Evolutionary conservation across 2,329 filamentous ascomycete species (phyloP).

Genomic region (Exophiala oligosperma): DNA sequence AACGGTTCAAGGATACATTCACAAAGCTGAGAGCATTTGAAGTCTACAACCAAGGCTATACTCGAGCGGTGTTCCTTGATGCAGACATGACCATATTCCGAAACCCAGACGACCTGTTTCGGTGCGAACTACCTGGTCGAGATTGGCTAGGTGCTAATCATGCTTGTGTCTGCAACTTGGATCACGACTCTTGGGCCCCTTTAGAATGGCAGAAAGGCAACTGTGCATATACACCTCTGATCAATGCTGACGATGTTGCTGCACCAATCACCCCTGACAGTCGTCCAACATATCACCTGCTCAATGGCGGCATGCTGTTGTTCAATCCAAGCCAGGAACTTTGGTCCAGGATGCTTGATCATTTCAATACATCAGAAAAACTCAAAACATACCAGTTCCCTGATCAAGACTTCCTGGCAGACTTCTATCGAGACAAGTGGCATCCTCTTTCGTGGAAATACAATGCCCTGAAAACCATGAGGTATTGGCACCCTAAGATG

Average conservation of each 20-base stretch:
- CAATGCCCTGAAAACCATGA: slow-evolving; percentile 56
- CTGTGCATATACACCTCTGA: slow-evolving; percentile 49
- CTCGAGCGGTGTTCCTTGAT: slow-evolving; percentile 52
- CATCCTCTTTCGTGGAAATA: slow-evolving; percentile 48
- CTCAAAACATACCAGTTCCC: slow-evolving; percentile 52
- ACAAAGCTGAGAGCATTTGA: slow-evolving; percentile 58
- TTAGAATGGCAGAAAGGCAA: slow-evolving; percentile 49
- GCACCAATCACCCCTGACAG: slow-evolving; percentile 14
- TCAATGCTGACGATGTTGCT: slow-evolving; percentile 36
- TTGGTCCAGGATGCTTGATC: slow-evolving; percentile 41
- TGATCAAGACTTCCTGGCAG: slow-evolving; percentile 55
- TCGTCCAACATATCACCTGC: slow-evolving; percentile 44
- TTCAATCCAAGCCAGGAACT: slow-evolving; percentile 46
- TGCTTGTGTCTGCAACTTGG: slow-evolving; percentile 55
- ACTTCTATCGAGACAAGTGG: slow-evolving; percentile 50
- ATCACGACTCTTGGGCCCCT: slow-evolving; percentile 52
- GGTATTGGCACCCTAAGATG: slow-evolving; percentile 53
- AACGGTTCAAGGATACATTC: slow-evolving; percentile 56
- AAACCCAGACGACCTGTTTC: slow-evolving; percentile 50
- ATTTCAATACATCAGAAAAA: slow-evolving; percentile 41
- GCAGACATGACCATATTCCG: slow-evolving; percentile 52
- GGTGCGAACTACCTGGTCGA: slow-evolving; percentile 36
- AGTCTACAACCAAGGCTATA: slow-evolving; percentile 36
- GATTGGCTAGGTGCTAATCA: slow-evolving; percentile 51
- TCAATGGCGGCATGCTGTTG: slow-evolving; percentile 55